phyloP scores from a whole-genome alignment of 352 stramenopile species.

The Pythium rishiriense region DNA sequence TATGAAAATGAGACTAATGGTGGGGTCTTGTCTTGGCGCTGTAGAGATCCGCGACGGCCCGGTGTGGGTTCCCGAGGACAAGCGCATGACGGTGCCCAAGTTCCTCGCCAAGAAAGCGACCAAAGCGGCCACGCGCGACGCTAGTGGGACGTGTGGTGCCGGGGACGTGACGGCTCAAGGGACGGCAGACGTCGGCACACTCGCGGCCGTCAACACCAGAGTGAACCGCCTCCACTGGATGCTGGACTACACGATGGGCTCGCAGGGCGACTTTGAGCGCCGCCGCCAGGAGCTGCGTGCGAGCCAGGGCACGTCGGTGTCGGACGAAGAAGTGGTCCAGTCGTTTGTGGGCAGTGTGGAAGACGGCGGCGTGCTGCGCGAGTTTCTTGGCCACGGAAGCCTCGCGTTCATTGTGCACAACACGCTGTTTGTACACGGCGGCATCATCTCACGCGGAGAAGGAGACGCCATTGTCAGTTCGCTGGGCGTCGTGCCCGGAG shows the following conservation, averaged over 20 bases:
- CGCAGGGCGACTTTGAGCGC: slow-evolving; percentile 88
- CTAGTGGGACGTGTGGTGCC: not conserved
- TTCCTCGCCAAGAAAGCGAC: slow-evolving; percentile 41
- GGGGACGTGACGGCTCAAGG: not conserved
- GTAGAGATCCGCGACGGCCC: slow-evolving; percentile 73
- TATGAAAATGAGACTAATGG: not conserved
- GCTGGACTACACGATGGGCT: slow-evolving; percentile 90
- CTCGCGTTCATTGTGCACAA: slow-evolving; percentile 80
- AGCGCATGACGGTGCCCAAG: slow-evolving; percentile 50
- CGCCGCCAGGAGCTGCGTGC: slow-evolving; percentile 70
- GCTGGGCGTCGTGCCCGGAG: slow-evolving; percentile 74
- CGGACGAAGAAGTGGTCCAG: slow-evolving; percentile 76
- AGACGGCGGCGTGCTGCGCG: slow-evolving; percentile 69
- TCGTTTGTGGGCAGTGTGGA: slow-evolving; percentile 80
- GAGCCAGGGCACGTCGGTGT: slow-evolving; percentile 24
- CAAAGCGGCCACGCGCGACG: not conserved
- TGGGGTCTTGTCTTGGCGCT: not conserved
- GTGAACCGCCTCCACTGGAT: slow-evolving; percentile 89
- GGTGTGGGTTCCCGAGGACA: slow-evolving; percentile 58
- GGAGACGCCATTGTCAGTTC: slow-evolving; percentile 40
- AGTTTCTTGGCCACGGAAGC: slow-evolving; percentile 82
- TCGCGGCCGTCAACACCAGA: slow-evolving; percentile 66
- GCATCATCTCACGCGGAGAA: slow-evolving; percentile 54
- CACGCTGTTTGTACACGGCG: slow-evolving; percentile 94
- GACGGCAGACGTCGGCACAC: not conserved